Evolutionary conservation across 495 filamentous ascomycete genomes (phyloP), one percentile per base, ranked within the genome.

Genomic region (Tuber borchii): DNA sequence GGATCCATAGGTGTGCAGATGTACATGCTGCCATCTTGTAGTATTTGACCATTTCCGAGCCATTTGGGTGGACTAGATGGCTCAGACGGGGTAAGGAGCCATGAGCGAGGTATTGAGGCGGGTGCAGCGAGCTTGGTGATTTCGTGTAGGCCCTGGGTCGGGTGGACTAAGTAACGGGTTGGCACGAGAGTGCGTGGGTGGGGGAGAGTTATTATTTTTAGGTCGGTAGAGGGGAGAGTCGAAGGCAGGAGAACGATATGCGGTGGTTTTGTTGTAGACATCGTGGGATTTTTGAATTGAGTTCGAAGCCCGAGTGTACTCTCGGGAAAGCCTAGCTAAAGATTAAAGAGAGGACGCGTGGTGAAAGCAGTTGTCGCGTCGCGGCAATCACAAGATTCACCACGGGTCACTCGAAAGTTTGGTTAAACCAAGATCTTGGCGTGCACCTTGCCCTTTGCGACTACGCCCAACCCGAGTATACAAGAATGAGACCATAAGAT

Each of bases 1-100:
- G 91, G 87, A 83, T 99, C 95, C 75, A 94, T 85, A 10, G 91
- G 91, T 1, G 96, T 97, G 26, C 93, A 92, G 72, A 98, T 84
- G 76, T 92, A 90, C 39, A 99, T 84, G 74, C 93, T 88, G 40
- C 92, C 88, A 68, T 87, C 87, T 74, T 89, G 88, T 20, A 89
- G 86, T 45, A 89, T 79, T 73, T 88, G 87, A 42, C 86, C 88
- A 37, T 85, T 73, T 48, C 69, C 45, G 43, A 83, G 61, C 81
- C 81, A 83, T 65, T 73, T 45, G 22, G 74, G n/a, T 43, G 56
- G 31, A 12, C n/a, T 56, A 4, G n/a, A 34, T 19, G 14, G 45
- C 68, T 46, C 56, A 10, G 73, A 43, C n/a, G 81, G 76, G 42
- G 88, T 85, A 71, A 93, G 83, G 6, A 95, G 86, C 91, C 91